Base-by-base conservation (phyloP, 2,329 filamentous ascomycete genomes). In the Sclerotinia glacialis region DNA sequence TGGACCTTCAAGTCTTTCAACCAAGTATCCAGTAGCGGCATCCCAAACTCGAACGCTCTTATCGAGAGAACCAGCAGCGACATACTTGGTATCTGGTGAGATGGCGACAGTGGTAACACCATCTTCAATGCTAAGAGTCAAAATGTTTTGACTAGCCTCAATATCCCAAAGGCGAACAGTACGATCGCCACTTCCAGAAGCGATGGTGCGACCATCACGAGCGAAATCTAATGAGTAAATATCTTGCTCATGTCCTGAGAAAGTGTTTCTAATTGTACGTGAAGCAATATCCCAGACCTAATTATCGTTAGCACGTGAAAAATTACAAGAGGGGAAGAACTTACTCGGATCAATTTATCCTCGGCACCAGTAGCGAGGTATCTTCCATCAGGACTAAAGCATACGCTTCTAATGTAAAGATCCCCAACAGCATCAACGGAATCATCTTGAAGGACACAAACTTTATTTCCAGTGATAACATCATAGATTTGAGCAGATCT, bases 401-500 rank as follows among this genome's bases (percentile, higher is more conserved):
- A 99, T 65, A 99, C 95, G 75, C 94, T 98, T 73, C 95, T 85
- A 74, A 99, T 99, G 79, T 98, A 99, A 42, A 99, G 83, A 79
- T 99, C 95, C 37, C 94, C 93, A 65, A 91, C 89, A 73, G 93
- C 88, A 72, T 96, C 92, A 55, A 93, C 91, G 55, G 85, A 89
- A 73, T 94, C 90, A 74, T 99, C 95, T 78, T 97, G 92, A 44
- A 98, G 83, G 67, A 95, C 89, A 72, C 92, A 95, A 64, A 98
- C 88, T 78, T 94, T 95, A 72, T 92, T 87, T 66, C 95, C 95
- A 21, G 87, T 90, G 74, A 87, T 84, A 52, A 98, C 94, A 71
- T 99, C 95, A 78, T 95, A 99, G 74, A 99, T 99, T 79, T 98
- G 94, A n/a, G 95, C 95, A n/a, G 93, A 97, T 70, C 93, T 85